Base-by-base conservation (phyloP, 1,284 basidiomycete genomes). In the Cryptococcus maquisensis region DNA sequence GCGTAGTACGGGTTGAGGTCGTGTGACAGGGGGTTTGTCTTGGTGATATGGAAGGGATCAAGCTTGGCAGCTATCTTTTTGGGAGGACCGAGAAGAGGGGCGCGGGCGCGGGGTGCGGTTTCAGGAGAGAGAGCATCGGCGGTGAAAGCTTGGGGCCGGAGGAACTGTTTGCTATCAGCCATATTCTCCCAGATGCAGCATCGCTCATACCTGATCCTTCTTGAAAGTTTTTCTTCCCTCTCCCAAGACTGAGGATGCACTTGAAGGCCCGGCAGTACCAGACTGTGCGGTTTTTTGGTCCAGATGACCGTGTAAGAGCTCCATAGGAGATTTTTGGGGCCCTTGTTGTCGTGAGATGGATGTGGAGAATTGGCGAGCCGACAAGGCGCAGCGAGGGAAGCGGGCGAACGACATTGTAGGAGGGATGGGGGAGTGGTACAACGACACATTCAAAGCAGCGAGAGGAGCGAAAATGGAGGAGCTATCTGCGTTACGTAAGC, bases 1-100 rank as follows among this genome's bases (percentile, higher is more conserved):
- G 92, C 78, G 24, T 97, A 79, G 12, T 73, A 67, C 0, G 84
- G 81, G 75, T 96, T 95, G 61, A 78, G 41, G 12, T 62, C 59
- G 60, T 74, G 68, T 21, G 67, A 64, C 28, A 73, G 26, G 1
- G 74, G 72, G 32, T 59, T 59, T 15, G 63, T 55, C 40, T 54
- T 52, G 50, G 67, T 65, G 50, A 68, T 49, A 52, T 64, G 49
- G 65, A 75, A 77, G 16, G 75, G 74, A 55, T 77, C 75, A 42
- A 69, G 64, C 40, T 57, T 61, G 42, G 56, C 54, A 1, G 74
- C 72, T 40, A 70, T 44, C 15, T 54, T 48, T 9, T 55, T 61
- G 3, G 62, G 52, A 0, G 75, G 75, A 37, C 73, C 74, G 8
- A 75, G 60, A 18, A 73, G 64, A 1, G 73, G 69, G 2, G 64